phyloP scores from a whole-genome alignment of 1,284 basidiomycete species.

The Melampsora larici-populina region DNA sequence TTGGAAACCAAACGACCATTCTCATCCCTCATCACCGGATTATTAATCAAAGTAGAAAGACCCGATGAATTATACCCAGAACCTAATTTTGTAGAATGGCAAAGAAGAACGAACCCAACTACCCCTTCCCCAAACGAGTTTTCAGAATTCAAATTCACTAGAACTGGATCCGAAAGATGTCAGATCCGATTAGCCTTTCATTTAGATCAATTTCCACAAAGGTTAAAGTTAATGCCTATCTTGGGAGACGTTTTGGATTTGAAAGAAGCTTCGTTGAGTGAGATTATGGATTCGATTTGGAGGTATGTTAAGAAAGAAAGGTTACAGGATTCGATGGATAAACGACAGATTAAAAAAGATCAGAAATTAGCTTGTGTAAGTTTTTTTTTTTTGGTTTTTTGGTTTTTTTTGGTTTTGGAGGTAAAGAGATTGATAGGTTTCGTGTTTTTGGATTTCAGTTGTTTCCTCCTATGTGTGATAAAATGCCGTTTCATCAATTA shows the following conservation, averaged over 20 bases:
- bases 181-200: constrained; percentile 27
- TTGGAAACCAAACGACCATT: constrained; percentile 16
- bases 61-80: constrained; percentile 33
- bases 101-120: neutral
- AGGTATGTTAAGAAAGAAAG: constrained; percentile 36
- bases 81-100: constrained; percentile 40
- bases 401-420: neutral
- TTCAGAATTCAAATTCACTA: constrained; percentile 26
- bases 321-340: constrained; percentile 31
- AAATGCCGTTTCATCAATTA: constrained; percentile 33
- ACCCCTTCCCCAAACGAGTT: neutral
- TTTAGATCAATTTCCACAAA: constrained; percentile 34
- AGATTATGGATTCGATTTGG: constrained; percentile 31
- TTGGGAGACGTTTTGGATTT: constrained; percentile 31
- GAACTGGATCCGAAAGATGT: constrained; percentile 34
- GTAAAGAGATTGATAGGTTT: neutral
- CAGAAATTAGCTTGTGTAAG: constrained; percentile 30
- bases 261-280: constrained; percentile 17
- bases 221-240: constrained; percentile 22
- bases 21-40: constrained; percentile 5
- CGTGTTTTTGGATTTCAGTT: neutral
- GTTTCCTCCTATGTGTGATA: constrained; percentile 16
- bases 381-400: neutral
- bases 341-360: constrained; percentile 35
- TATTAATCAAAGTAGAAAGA: constrained; percentile 29